Base-by-base conservation (phyloP, 768 basidiomycete genomes). In the Antrodiella citrinella region DNA sequence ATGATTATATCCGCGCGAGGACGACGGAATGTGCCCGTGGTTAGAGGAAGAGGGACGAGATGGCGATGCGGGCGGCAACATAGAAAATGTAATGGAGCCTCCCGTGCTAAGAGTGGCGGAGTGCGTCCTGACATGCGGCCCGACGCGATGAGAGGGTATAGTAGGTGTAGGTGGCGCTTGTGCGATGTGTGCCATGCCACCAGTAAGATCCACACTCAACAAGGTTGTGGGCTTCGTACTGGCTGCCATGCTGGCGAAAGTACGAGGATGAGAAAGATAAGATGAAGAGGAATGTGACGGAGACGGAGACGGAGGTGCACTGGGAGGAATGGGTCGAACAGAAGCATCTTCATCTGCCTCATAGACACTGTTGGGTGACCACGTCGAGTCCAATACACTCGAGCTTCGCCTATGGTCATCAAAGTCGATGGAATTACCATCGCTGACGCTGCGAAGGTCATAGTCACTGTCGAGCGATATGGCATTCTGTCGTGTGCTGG, bases 321-420 rank as follows among this genome's bases (percentile, higher is more conserved):
- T 91, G 3, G 95, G 95, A 20, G 92, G 89, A 26, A 97, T 67
- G 3, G 93, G 92, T 24, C 92, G 81, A 13, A 96, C 66, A 30
- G 91, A 95, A 9, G 95, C 95, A 61, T 96, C 92, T 49, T 96
- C 95, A 62, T 97, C 94, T 13, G 92, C 93, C 66, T 91, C 91
- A 24, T 81, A 65, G 40, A 75, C 73, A 56, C 84, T 86, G 13
- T 80, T 71, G 40, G 86, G 88, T 5, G 88, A 90, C 84, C 86
- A 90, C 42, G 77, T 76, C 2, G 89, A 91, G 53, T 85, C 82
- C 46, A 81, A 76, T 43, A 84, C 82, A 48, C 77, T 62, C 20
- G 81, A 86, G 3, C 80, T 84, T 18, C 71, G 69, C 48, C 70
- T 74, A 25, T 72, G 75, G 42, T 76, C 76, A 44, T 77, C 80